phyloP scores from a whole-genome alignment of 2,329 filamentous ascomycete genomes.

The Neoarthrinium moseri region DNA sequence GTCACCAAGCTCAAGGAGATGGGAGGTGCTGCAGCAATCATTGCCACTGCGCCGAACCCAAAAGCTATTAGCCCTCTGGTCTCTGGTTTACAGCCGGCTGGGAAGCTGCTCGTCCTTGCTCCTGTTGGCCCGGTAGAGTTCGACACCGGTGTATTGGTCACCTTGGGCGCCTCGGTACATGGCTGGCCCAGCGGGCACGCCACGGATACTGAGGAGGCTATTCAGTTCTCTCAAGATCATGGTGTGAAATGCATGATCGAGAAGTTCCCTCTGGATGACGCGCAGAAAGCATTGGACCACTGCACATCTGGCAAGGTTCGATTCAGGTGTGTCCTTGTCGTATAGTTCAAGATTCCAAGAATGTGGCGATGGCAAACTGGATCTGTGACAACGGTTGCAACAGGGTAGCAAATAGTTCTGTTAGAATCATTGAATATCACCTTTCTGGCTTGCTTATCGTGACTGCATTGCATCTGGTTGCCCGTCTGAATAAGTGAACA shows the following conservation, averaged over 20 bases:
- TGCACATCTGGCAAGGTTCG: too few relatives aligned
- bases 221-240: slow-evolving; percentile 14
- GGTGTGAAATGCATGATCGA: slow-evolving; percentile 13
- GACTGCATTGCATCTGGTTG: too few relatives aligned
- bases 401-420: too few relatives aligned
- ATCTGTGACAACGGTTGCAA: too few relatives aligned
- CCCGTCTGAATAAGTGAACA: too few relatives aligned
- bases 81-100: slow-evolving; percentile 13
- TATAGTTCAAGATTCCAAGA: too few relatives aligned
- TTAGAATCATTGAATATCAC: too few relatives aligned
- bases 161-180: slow-evolving; percentile 20
- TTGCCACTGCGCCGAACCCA: slow-evolving; percentile 12
- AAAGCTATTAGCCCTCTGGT: slow-evolving; percentile 12
- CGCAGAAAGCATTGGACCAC: slow-evolving; percentile 16
- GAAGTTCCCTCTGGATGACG: slow-evolving; percentile 15
- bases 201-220: slow-evolving; percentile 13
- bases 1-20: slow-evolving; percentile 10
- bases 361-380: too few relatives aligned
- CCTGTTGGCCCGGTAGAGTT: slow-evolving; percentile 13
- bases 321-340: too few relatives aligned
- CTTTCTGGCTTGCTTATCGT: too few relatives aligned
- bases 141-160: slow-evolving; percentile 13
- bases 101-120: slow-evolving; percentile 15
- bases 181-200: slow-evolving; percentile 14
- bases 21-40: slow-evolving; percentile 11